Percentiles rank a stretch among this genome's conserved stretches.
phyloP scores from a whole-genome alignment of 305 asterid genomes.

The Fraxinus ornus region DNA sequence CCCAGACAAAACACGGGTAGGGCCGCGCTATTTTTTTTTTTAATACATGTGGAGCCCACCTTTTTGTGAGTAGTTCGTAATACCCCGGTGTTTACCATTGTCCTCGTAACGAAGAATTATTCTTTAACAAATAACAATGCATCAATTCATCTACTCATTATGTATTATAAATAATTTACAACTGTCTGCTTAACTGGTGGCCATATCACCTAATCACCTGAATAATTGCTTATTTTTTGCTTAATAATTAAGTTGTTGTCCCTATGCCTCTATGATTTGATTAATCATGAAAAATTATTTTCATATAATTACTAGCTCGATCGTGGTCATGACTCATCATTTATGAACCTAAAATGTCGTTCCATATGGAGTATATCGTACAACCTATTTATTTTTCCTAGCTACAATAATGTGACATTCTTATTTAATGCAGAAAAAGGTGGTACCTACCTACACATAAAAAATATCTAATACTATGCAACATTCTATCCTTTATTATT shows the following conservation, averaged over 20 bases:
- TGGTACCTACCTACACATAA: neutral
- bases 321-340: neutral
- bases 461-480: neutral
- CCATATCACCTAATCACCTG: neutral
- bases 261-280: neutral
- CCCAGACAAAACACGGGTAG: too few relatives aligned
- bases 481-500: neutral
- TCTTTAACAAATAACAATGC: neutral
- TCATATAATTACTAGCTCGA: neutral
- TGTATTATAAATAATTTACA: too few relatives aligned
- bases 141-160: too few relatives aligned
- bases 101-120: too few relatives aligned
- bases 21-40: too few relatives aligned
- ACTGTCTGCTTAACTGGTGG: neutral
- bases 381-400: too few relatives aligned
- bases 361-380: neutral
- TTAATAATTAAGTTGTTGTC: neutral
- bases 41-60: too few relatives aligned
- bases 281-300: neutral
- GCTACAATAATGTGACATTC: neutral
- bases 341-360: too few relatives aligned
- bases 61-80: too few relatives aligned
- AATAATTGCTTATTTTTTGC: neutral
- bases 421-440: neutral
- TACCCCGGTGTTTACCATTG: too few relatives aligned